Conservation (phyloP, 2,329 filamentous ascomycete genomes). For the Colletotrichum eremochloae region DNA sequence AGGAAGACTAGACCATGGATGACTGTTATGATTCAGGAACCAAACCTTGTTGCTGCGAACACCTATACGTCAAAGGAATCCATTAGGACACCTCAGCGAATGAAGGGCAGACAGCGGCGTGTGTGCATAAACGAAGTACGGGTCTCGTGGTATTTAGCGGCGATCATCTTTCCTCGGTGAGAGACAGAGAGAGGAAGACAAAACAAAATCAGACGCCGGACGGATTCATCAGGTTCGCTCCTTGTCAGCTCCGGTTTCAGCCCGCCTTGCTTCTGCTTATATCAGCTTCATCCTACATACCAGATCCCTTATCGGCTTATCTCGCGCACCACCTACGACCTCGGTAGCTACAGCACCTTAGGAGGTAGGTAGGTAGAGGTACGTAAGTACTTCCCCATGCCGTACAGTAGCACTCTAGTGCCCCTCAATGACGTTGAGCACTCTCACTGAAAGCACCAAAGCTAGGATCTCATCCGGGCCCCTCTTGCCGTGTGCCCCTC, state of each 20-base stretch:
- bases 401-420: background rate
- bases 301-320: constrained; percentile 7
- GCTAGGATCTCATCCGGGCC: constrained; percentile 29
- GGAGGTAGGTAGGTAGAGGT: background rate
- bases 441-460: background rate
- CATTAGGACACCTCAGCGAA: background rate
- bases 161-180: constrained; percentile 16
- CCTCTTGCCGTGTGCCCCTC: constrained; percentile 20
- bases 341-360: no score
- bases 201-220: background rate
- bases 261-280: constrained; percentile 31
- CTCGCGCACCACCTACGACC: background rate
- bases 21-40: background rate
- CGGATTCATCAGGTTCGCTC: constrained; percentile 14
- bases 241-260: constrained; percentile 36
- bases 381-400: background rate
- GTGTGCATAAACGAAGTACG: background rate
- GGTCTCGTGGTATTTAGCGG: constrained; percentile 6
- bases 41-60: background rate
- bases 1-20: background rate
- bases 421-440: constrained; percentile 20
- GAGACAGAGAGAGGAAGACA: background rate
- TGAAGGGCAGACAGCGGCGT: background rate
- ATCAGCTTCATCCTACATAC: constrained; percentile 18
- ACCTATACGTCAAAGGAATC: background rate